A percentile compares a stretch with the other conserved stretches of the same genome.
These are phyloP conservation scores for Jamesozyma jinghongensis DNA, from an alignment of 805 yeast genomes.

Conservation along the genomic window DNA sequence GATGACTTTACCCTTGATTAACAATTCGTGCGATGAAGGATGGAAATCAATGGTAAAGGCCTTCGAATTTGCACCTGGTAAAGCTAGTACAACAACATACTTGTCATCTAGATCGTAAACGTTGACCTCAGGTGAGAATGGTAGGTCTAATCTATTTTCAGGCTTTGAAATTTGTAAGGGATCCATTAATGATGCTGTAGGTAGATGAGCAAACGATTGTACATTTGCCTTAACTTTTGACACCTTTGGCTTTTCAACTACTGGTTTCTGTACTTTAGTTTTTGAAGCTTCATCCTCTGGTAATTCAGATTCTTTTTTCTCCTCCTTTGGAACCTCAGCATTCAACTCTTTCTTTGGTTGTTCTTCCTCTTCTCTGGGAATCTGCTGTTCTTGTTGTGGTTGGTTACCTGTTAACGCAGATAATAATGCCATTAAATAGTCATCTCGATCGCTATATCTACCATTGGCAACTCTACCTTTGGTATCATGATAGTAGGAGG, in stretches of 20 bases:
- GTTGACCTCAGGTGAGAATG: constrained; percentile 52
- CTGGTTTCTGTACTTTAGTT: constrained; percentile 1
- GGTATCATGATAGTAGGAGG: constrained; percentile 19
- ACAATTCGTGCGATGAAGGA: constrained; percentile 45
- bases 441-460: constrained; percentile 5
- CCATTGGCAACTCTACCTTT: constrained; percentile 2
- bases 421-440: constrained; percentile 13
- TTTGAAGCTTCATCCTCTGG: constrained; percentile 5
- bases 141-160: constrained; percentile 33
- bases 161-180: constrained; percentile 41
- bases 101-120: constrained; percentile 42
- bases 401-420: constrained; percentile 17
- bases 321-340: not conserved
- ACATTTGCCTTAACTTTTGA: not conserved
- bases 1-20: constrained; percentile 42
- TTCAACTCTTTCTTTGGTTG: constrained; percentile 9
- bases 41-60: constrained; percentile 50
- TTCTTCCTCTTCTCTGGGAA: constrained; percentile 1
- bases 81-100: constrained; percentile 41
- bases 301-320: not conserved
- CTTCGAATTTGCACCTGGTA: constrained; percentile 51
- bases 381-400: constrained; percentile 4
- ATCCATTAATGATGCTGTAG: constrained; percentile 29
- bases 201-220: constrained; percentile 15
- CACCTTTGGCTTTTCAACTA: not conserved